phyloP scores from a whole-genome alignment of 305 asterid genomes.

The Fraxinus dipetala region DNA sequence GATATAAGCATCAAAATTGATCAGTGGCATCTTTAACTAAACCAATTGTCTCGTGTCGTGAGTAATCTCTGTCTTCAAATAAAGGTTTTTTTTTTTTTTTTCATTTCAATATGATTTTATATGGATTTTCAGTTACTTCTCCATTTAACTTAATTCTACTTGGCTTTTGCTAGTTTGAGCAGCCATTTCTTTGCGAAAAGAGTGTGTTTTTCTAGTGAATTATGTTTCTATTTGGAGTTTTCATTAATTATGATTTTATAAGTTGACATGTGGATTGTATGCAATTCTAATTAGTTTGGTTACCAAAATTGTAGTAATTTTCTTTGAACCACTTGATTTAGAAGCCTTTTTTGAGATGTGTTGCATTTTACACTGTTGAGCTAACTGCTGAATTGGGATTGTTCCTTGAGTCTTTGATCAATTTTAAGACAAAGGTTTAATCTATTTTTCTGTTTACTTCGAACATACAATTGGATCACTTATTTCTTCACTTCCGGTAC shows the following conservation, averaged over 20 bases:
- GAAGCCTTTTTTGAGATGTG: background rate
- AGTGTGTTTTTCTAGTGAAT: background rate
- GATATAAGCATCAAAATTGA: background rate
- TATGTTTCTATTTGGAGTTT: background rate
- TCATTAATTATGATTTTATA: background rate
- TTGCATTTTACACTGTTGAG: background rate
- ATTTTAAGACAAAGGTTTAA: background rate
- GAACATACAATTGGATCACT: conserved; percentile 1
- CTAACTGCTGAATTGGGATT: background rate
- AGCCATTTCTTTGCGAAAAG: background rate
- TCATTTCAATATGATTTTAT: background rate
- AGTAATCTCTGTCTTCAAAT: background rate
- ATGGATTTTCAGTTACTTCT: background rate
- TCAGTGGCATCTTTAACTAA: background rate
- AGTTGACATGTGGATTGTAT: background rate
- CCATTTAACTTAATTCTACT: background rate
- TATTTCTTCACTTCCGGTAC: background rate
- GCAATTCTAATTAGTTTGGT: background rate
- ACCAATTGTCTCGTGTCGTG: background rate
- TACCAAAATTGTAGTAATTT: background rate
- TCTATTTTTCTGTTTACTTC: background rate
- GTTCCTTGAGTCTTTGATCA: background rate
- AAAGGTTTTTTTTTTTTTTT: background rate
- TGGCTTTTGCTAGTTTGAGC: background rate
- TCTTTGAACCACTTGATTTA: background rate